Evolutionary conservation across 345 rosid species (phyloP), one percentile per base, ranked within the genome.

Genomic region (Diplotaxis tenuifolia): DNA sequence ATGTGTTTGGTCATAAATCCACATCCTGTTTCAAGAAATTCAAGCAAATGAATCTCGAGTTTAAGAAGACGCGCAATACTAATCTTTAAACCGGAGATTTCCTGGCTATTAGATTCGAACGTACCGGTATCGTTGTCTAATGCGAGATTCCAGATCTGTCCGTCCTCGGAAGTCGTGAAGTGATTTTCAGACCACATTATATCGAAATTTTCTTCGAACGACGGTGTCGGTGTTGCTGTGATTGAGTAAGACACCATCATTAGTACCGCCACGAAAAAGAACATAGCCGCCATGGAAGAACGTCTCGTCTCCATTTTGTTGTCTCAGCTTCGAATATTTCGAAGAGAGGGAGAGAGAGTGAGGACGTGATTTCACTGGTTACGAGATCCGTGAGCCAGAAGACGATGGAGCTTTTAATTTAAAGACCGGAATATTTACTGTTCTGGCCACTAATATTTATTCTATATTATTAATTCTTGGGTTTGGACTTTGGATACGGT

Each of bases 131-230:
- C 90, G 18, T 94, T 94, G 81, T 94, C 97, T 67, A 94, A 56
- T 0, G 97, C 81, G 49, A 94, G 92, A 79, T 86, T 85, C 99
- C 99, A 94, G 96, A 89, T 92, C 92, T 89, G 86, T 16, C 99
- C 96, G 71, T 91, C 97, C 64, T 84, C 90, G 16, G 99, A 94
- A 52, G 97, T 89, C 68, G 84, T 91, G 83, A 94, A 94, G 78
- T 94, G 97, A 14, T 88, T 80, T 50, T 94, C 93, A 5, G 96
- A 88, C 91, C 93, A 94, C 99, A 94, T 94, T 8, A 94, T 94
- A 38, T 81, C 81, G 84, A 94, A 94, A 45, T 94, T 88, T n/a
- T 94, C 99, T 38, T 88, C 83, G 64, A 94, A 94, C 0, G 94
- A 83, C 9, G 73, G 80, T 58, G 80, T 79, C 15, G 96, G 71